phyloP scores from a whole-genome alignment of 179 eudicot species.

The Monotropa hypopitys region DNA sequence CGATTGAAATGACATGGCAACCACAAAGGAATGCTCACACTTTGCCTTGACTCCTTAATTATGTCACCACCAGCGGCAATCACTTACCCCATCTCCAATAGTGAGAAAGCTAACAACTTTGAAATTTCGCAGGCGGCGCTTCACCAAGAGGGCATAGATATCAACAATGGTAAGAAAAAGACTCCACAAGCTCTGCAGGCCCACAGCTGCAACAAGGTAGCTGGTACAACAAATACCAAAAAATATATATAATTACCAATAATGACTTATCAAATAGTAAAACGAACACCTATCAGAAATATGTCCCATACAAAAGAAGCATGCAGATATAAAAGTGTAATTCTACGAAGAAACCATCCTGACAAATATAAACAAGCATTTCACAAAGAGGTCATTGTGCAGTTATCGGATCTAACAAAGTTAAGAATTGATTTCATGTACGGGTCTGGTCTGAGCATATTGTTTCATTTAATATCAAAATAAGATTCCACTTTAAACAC shows the following conservation, averaged over 20 bases:
- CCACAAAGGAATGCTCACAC: background rate
- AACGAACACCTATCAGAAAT: too few relatives aligned
- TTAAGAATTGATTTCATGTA: too few relatives aligned
- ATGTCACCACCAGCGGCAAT: background rate
- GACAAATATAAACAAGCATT: too few relatives aligned
- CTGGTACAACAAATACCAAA: conserved; percentile 14
- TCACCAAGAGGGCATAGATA: conserved; percentile 43
- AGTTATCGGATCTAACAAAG: too few relatives aligned
- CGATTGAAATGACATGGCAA: background rate
- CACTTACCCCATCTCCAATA: conserved; percentile 51
- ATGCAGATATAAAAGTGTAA: too few relatives aligned
- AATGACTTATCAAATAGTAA: too few relatives aligned
- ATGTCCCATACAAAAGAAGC: too few relatives aligned
- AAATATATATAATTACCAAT: background rate
- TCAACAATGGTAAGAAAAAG: conserved; percentile 30
- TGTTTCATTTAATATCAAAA: background rate
- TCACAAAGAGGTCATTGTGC: too few relatives aligned
- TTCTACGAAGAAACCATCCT: too few relatives aligned
- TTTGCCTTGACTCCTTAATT: background rate
- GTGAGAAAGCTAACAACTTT: conserved; percentile 32
- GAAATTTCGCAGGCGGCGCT: conserved; percentile 33
- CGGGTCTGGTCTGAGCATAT: background rate
- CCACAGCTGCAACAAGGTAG: conserved; percentile 45
- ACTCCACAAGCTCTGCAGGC: conserved; percentile 48
- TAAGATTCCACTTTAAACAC: too few relatives aligned